phyloP scores from a whole-genome alignment of 2,329 filamentous ascomycete genomes.

The Monascus ruber region DNA sequence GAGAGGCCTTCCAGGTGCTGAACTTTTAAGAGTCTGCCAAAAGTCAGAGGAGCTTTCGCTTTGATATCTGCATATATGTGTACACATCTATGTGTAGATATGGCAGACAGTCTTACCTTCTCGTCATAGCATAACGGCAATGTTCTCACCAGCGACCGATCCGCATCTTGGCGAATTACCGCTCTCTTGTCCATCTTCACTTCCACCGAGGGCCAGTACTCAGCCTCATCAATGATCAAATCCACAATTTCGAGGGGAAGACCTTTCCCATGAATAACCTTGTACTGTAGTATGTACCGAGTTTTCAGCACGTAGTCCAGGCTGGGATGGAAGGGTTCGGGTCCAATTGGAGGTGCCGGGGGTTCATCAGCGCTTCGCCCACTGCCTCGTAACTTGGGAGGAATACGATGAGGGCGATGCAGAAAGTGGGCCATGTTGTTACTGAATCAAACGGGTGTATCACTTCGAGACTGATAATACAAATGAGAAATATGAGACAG shows the following conservation, averaged over 20 bases:
- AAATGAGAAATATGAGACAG: too few species aligned
- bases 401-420: too few species aligned
- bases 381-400: too few species aligned
- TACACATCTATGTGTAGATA: too few species aligned
- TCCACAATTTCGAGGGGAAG: conserved; percentile 29
- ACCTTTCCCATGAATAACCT: conserved; percentile 7
- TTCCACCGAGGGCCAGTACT: conserved; percentile 14
- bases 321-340: conserved; percentile 13
- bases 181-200: conserved; percentile 9
- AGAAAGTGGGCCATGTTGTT: too few species aligned
- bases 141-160: conserved; percentile 24
- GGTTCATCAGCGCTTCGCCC: too few species aligned
- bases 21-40: conserved; percentile 7
- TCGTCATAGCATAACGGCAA: conserved; percentile 25
- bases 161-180: conserved; percentile 19
- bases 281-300: conserved; percentile 21
- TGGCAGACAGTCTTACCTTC: conserved; percentile 9
- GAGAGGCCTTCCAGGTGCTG: conserved; percentile 12
- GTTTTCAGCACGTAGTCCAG: conserved; percentile 23
- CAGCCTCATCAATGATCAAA: conserved; percentile 28
- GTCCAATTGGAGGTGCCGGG: neutral
- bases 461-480: too few species aligned
- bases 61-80: neutral
- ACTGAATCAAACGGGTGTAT: too few species aligned
- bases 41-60: too few species aligned